Conservation (phyloP, 2,329 filamentous ascomycete species). For the Ceratocystis albifundus region DNA sequence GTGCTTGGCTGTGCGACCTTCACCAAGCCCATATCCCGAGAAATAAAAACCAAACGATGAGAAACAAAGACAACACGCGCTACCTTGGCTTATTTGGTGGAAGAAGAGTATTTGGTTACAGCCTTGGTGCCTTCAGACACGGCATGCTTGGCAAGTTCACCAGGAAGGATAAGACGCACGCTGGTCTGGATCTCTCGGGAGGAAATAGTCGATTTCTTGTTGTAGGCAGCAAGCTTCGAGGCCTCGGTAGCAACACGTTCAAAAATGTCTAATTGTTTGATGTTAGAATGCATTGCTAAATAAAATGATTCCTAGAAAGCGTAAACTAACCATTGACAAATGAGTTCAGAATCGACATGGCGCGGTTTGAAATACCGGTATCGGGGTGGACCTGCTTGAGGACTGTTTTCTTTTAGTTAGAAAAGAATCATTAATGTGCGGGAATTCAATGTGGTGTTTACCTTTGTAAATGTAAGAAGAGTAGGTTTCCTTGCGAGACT, state of each 20-base stretch:
- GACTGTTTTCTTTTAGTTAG: constrained; percentile 44
- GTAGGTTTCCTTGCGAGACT: constrained; percentile 99
- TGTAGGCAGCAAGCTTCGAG: constrained; percentile 98
- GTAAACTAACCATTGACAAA: constrained; percentile 85
- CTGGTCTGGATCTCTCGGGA: constrained; percentile 98
- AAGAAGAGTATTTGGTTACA: constrained; percentile 99
- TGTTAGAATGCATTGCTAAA: constrained; percentile 26
- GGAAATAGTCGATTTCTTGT: constrained; percentile 99
- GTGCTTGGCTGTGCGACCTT: constrained; percentile 37
- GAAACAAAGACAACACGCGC: constrained; percentile 31
- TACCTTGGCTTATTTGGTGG: constrained; percentile 69
- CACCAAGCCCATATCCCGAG: constrained; percentile 43
- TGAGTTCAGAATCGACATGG: constrained; percentile 99
- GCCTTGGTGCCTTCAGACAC: constrained; percentile 99
- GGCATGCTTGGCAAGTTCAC: constrained; percentile 98
- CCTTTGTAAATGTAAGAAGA: constrained; percentile 99
- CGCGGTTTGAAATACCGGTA: constrained; percentile 99
- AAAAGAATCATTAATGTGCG: constrained; percentile 17
- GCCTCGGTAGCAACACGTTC: constrained; percentile 98
- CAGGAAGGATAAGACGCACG: constrained; percentile 91
- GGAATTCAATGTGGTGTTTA: constrained; percentile 38
- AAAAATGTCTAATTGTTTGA: constrained; percentile 69
- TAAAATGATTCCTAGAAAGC: background rate
- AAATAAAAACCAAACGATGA: constrained; percentile 41
- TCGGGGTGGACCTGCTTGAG: constrained; percentile 99